A percentile compares a stretch with the other conserved stretches of the same genome.
Conservation (phyloP, 2,329 filamentous ascomycete species). For the Aspergillus eucalypticola region DNA sequence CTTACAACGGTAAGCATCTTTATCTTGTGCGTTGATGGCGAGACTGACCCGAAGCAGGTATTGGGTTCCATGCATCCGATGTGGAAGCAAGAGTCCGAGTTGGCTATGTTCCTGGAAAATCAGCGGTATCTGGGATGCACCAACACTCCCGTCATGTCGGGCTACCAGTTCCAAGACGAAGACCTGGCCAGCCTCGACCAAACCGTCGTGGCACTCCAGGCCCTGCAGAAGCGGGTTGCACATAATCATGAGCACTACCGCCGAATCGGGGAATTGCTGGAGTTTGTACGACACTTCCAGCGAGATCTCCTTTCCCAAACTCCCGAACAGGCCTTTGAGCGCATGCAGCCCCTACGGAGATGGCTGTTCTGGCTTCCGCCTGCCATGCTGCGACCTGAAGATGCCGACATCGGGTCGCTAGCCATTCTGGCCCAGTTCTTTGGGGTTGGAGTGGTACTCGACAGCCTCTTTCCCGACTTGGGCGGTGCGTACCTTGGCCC, state of each 20-base stretch:
- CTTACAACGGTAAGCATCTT: conserved; percentile 64
- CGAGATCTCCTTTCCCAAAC: conserved; percentile 69
- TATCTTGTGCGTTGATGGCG: not conserved
- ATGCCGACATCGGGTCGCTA: conserved; percentile 73
- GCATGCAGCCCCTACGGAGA: conserved; percentile 80
- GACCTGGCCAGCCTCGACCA: conserved; percentile 68
- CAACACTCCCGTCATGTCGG: conserved; percentile 36
- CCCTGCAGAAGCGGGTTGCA: conserved; percentile 63
- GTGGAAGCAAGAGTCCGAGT: conserved; percentile 78
- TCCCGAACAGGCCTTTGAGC: conserved; percentile 83
- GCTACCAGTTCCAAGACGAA: conserved; percentile 55
- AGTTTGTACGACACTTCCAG: conserved; percentile 70
- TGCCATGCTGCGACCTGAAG: conserved; percentile 73
- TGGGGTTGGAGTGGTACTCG: conserved; percentile 80
- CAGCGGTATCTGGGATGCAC: conserved; percentile 41
- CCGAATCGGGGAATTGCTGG: conserved; percentile 67
- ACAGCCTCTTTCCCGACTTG: conserved; percentile 88
- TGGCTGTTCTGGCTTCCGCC: conserved; percentile 98
- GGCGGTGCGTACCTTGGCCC: conserved; percentile 85
- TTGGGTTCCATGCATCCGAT: conserved; percentile 88
- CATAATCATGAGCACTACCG: conserved; percentile 69
- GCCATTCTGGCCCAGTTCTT: conserved; percentile 90
- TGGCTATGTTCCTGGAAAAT: conserved; percentile 45
- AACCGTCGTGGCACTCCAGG: conserved; percentile 63
- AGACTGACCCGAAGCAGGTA: conserved; percentile 40